Conservation (phyloP, 768 basidiomycete species). For the Kwoniella heveanensis region DNA sequence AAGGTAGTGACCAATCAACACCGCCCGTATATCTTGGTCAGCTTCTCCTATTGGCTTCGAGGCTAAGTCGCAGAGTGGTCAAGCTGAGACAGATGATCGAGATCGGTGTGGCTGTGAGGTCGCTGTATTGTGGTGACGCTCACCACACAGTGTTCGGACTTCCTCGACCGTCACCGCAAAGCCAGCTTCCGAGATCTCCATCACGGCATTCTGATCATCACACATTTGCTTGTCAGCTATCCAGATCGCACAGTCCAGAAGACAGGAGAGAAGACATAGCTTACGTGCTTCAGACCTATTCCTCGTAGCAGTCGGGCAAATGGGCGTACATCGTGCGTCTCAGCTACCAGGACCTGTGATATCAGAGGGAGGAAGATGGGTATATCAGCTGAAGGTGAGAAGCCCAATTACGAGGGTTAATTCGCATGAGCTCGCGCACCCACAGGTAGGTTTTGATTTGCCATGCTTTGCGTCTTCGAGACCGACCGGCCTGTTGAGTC, state of each 20-base stretch:
- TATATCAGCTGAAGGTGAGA: neutral
- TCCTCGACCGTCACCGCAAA: constrained; percentile 83
- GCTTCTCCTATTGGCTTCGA: neutral
- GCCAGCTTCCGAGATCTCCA: constrained; percentile 70
- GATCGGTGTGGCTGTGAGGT: neutral
- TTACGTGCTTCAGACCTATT: constrained; percentile 76
- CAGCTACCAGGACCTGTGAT: constrained; percentile 53
- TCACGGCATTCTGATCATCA: constrained; percentile 64
- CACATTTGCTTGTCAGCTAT: neutral
- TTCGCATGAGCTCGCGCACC: neutral
- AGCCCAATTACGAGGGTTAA: neutral
- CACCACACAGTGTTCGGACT: constrained; percentile 76
- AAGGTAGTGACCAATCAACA: neutral
- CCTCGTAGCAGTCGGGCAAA: constrained; percentile 77
- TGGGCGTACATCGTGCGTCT: constrained; percentile 70
- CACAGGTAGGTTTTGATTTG: neutral
- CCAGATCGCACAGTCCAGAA: neutral
- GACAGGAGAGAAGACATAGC: constrained; percentile 42
- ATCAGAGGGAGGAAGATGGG: neutral
- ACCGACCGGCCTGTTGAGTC: neutral
- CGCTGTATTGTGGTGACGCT: constrained; percentile 31
- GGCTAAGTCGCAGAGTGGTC: neutral
- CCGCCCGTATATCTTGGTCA: neutral
- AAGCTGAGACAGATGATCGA: neutral
- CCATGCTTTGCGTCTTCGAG: neutral